Base-by-base conservation (phyloP, 2,329 filamentous ascomycete genomes). In the Ascochyta fabae region DNA sequence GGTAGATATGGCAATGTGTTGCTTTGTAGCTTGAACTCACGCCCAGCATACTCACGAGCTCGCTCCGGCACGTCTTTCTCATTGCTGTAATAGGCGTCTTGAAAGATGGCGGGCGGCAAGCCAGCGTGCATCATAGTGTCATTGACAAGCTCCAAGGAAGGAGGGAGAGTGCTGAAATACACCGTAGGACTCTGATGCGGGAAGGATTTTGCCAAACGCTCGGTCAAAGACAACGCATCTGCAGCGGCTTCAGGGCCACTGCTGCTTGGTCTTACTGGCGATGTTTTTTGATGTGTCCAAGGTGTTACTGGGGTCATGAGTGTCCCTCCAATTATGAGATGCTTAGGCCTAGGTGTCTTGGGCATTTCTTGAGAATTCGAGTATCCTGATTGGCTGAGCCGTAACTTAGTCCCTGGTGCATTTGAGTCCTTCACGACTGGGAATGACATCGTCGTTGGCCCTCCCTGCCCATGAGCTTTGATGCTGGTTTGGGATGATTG, bases 31-130 rank as follows among this genome's bases (percentile, higher is more conserved):
- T 86, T 88, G 71, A 96, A 97, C 65, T 96, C 90, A 64, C 87
- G 87, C 3, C 94, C 94, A 6, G 90, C 94, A 76, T 96, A 98
- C 74, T 96, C 92, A 48, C 91, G 83, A 29, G 83, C 76, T 48
- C 88, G 84, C 35, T 88, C 83, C 12, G 93, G 92, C 0, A 97
- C 89, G 75, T 98, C 95, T 46, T 81, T 83, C 58, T 96, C 91
- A 26, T 90, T 83, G 64, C 92, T 90, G 71, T 96, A 98, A 68
- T 88, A 93, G 0, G 93, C 88, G 69, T 92, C 88, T 73, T 92
- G 90, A 61, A 96, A 96, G 44, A 97, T 83, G 13, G 90, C 83
- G 54, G 88, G 81, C 0, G 90, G 89, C 8, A 87, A 76, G 12
- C 81, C 81, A 53, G 81, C 75, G n/a, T 80, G 71, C 62, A 81